Base-by-base conservation (phyloP, 768 basidiomycete genomes). In the Mycena olivaceomarginata region DNA sequence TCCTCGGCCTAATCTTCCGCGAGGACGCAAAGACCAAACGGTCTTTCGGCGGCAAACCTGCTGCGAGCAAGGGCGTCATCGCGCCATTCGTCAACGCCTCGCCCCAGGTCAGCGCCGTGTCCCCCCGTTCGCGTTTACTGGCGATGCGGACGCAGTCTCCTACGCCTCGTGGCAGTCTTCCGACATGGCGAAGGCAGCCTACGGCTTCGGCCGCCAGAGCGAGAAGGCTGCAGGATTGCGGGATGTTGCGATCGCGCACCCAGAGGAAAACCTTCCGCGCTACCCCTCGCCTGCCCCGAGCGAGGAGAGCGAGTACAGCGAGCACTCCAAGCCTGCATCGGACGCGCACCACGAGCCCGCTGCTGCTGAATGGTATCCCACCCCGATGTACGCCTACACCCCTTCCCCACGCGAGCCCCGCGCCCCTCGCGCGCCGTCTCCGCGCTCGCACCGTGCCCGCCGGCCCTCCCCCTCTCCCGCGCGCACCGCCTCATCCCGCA, bases 201-300 rank as follows among this genome's bases (percentile, higher is more conserved):
- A 91, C 82, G 96, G 96, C 1, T 97, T 97, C 80, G 96, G 96
- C 22, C 89, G 92, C 66, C 95, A 96, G 82, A 95, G 91, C 25
- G 94, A 96, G 88, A 96, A 94, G 86, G 89, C 89, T 59, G 95
- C 95, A 5, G 93, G 89, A 4, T 86, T 94, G 48, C 62, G 71
- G 79, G 92, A 46, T 45, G 46, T 91, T 83, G 73, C 91, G 46
- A 87, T 94, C 78, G 88, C 90, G 64, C 90, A 85, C 78, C 94
- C 94, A 0, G 85, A 86, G 11, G 93, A 94, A 82, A 88, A 91
- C 8, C 87, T 92, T 25, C 89, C 93, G 3, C 89, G 88, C 57
- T 90, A 93, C 79, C 87, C 87, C 7, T 83, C 91, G 13, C 87
- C 87, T 10, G 77, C 83, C 3, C 84, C 84, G 0, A 80, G 70